Evolutionary conservation across 441 rosid genomes (phyloP).

Genomic region (Manihot esculenta): DNA sequence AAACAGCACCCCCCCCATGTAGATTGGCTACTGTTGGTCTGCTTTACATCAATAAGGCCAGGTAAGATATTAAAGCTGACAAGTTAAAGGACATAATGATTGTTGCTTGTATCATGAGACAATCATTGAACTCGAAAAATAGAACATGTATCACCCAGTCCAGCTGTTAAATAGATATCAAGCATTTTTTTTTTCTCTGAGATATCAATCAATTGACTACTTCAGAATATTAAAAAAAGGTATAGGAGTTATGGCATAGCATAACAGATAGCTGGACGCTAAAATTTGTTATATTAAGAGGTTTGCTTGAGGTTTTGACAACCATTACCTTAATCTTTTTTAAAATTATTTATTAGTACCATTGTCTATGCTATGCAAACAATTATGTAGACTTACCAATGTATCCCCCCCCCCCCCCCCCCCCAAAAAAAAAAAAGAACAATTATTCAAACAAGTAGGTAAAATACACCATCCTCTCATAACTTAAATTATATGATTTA

Average conservation of each 20-base stretch:
- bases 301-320: constrained; percentile 9
- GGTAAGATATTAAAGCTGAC: constrained; percentile 7
- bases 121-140: constrained; percentile 15
- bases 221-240: background rate
- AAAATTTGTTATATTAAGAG: background rate
- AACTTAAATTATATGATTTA: background rate
- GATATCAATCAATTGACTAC: constrained; percentile 7
- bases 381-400: no score
- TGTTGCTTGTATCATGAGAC: background rate
- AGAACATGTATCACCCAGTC: constrained; percentile 3
- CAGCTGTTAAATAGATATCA: constrained; percentile 16
- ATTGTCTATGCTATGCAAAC: no score
- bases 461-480: background rate
- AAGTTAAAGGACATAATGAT: background rate
- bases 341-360: background rate
- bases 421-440: no score
- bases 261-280: background rate
- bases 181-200: no score
- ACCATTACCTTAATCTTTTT: background rate
- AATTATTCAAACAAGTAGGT: background rate
- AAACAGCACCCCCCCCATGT: constrained; percentile 5
- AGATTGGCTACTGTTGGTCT: background rate
- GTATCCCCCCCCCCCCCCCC: no score
- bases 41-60: constrained; percentile 6
- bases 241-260: background rate